Percentiles rank a stretch among this genome's conserved stretches.
phyloP scores from a whole-genome alignment of 208 protist genomes.

The Sergeia podlipaevii region DNA sequence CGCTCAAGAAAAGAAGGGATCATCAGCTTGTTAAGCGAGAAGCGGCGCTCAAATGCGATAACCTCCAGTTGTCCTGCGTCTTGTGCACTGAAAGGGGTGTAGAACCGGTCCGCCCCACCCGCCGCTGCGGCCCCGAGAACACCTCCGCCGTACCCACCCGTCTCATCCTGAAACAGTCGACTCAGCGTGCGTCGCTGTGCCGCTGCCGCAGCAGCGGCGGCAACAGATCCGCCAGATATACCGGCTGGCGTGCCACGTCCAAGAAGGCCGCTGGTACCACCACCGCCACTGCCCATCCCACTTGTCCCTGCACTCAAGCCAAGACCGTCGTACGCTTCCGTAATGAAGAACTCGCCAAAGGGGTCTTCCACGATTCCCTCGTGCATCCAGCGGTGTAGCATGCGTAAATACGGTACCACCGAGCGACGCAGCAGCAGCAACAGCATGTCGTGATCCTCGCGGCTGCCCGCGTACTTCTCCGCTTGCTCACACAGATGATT shows the following conservation, averaged over 20 bases:
- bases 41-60: conserved; percentile 67
- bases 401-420: conserved; percentile 72
- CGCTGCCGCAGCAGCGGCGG: too few species aligned
- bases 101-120: conserved; percentile 8
- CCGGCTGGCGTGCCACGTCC: too few species aligned
- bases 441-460: conserved; percentile 74
- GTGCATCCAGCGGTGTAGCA: conserved; percentile 83
- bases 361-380: conserved; percentile 78
- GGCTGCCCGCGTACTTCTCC: conserved; percentile 53
- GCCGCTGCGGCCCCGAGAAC: neutral
- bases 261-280: too few species aligned
- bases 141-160: neutral
- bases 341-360: conserved; percentile 85
- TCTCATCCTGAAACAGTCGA: conserved; percentile 4
- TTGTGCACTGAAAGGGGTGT: conserved; percentile 23
- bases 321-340: conserved; percentile 24
- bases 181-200: neutral
- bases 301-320: neutral
- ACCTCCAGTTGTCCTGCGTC: conserved; percentile 26
- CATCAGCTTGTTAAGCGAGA: conserved; percentile 81
- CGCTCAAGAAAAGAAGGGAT: conserved; percentile 65
- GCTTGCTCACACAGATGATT: conserved; percentile 75
- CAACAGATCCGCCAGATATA: too few species aligned
- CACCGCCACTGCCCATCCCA: conserved; percentile 7
- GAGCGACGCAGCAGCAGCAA: conserved; percentile 65